These are phyloP conservation scores for Fusarium denticulatum DNA, from an alignment of 2,329 filamentous ascomycete genomes.

Conservation along the genomic window DNA sequence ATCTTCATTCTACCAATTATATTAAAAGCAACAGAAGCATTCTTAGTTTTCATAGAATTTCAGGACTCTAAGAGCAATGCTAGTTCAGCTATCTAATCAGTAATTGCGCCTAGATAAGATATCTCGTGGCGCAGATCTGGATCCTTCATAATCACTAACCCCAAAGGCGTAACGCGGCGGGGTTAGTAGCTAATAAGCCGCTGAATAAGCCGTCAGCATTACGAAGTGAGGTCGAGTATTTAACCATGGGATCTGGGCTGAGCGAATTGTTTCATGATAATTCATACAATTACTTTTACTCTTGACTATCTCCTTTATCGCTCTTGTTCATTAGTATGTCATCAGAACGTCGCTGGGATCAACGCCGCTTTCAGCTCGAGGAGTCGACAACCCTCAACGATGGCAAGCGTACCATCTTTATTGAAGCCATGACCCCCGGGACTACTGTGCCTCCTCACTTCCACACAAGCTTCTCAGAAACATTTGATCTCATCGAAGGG, in stretches of 20 bases:
- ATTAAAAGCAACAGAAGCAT: too few species aligned
- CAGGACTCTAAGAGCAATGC: too few species aligned
- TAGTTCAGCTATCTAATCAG: background rate
- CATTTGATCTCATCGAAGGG: background rate
- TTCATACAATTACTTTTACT: background rate
- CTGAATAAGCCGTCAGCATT: background rate
- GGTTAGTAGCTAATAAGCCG: background rate
- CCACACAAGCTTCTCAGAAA: background rate
- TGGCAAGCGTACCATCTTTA: conserved; percentile 1
- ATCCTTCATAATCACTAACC: background rate
- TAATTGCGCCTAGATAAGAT: background rate
- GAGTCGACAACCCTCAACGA: background rate
- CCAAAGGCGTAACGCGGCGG: background rate
- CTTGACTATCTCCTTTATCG: rapidly evolving
- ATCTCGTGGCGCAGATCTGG: too few species aligned
- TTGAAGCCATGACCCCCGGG: conserved; percentile 3
- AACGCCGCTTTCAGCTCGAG: conserved; percentile 5
- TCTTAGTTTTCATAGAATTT: too few species aligned
- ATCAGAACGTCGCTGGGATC: conserved; percentile 8
- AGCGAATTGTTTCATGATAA: background rate
- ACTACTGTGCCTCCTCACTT: background rate
- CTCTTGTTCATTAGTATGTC: background rate
- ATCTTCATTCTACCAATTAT: too few species aligned
- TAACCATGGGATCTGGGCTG: background rate
- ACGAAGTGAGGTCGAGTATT: background rate